Base-by-base conservation (phyloP, 495 filamentous ascomycete species). In the Jackrogersella multiformis region DNA sequence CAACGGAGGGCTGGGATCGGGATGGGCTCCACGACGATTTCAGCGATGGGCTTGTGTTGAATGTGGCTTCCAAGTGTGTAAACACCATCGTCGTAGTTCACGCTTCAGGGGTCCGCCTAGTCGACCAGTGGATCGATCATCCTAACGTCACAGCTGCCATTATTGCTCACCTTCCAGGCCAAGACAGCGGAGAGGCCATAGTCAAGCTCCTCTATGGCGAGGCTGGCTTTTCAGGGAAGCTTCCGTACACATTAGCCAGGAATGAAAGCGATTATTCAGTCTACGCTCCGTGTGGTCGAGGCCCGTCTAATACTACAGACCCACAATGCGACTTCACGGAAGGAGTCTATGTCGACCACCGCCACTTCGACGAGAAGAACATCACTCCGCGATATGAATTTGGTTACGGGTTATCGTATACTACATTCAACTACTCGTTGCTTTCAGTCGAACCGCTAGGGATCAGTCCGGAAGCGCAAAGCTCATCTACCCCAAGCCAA, bases 401-500 rank as follows among this genome's bases (percentile, higher is more conserved):
- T 58, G 90, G 90, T 8, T 92, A 84, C 55, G 90, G 90, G 0
- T 75, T 92, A 12, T 86, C 84, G 2, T 92, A 91, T 72, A 90
- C 88, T 1, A 86, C 81, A 0, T 92, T 90, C 73, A 64, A 76
- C n/a, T 86, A 85, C 61, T 77, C 80, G 1, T 70, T 69, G 10
- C 73, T 87, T 7, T 53, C 65, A 0, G 69, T 88, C 23, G 61
- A 77, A 13, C n/a, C 58, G 0, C 28, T 68, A 9, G 26, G 13
- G 18, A 60, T 39, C 39, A 68, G 39, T 13, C 65, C 75, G 12
- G 46, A 52, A 5, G 74, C 78, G 13, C 81, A 84, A 23, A 82
- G 82, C 0, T 77, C 80, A 32, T 70, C 78, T 1, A 59, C 16
- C 6, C 32, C 53, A 10, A 66, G 86, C 56, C 87, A 90, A 46